A percentile compares a stretch with the other conserved stretches of the same genome.
Conservation (phyloP, 2,329 filamentous ascomycete species). For the Sporothrix brunneoviolacea region DNA sequence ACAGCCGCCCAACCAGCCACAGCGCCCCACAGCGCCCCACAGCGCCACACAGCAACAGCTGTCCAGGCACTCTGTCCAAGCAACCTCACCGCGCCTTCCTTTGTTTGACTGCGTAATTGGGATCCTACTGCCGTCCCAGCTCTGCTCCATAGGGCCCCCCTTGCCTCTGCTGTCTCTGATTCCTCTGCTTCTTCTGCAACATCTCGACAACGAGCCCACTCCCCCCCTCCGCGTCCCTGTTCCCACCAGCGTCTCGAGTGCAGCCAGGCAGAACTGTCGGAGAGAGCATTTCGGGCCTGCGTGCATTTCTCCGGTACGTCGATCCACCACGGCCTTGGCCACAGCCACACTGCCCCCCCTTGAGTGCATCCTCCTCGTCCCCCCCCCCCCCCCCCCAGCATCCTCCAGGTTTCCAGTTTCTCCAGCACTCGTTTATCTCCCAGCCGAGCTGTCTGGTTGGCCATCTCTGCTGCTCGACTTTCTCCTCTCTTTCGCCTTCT, state of each 20-base stretch:
- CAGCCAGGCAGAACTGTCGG: conserved; percentile 4
- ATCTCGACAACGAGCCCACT: background rate
- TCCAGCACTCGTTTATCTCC: background rate
- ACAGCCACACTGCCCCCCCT: conserved; percentile 11
- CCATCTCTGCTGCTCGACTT: too few relatives aligned
- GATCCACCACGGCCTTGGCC: conserved; percentile 6
- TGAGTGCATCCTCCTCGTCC: too few relatives aligned
- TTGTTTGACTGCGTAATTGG: too few relatives aligned
- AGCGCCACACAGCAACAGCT: background rate
- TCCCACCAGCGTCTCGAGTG: conserved; percentile 1
- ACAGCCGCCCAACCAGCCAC: background rate
- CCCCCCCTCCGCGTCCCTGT: conserved; percentile 1
- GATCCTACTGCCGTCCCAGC: conserved; percentile 1
- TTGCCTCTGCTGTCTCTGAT: background rate
- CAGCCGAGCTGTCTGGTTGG: background rate
- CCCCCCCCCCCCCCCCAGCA: background rate
- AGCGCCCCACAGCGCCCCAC: too few relatives aligned
- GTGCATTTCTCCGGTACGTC: conserved; percentile 5
- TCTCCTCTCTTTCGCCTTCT: too few relatives aligned
- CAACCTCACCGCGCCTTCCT: background rate
- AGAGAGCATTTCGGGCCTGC: background rate
- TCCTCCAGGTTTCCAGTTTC: background rate
- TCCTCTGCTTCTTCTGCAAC: background rate
- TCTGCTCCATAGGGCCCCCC: background rate
- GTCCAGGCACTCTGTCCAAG: background rate